Evolutionary conservation across 306 rosid species (phyloP).

Genomic region (Acmispon strigosus): DNA sequence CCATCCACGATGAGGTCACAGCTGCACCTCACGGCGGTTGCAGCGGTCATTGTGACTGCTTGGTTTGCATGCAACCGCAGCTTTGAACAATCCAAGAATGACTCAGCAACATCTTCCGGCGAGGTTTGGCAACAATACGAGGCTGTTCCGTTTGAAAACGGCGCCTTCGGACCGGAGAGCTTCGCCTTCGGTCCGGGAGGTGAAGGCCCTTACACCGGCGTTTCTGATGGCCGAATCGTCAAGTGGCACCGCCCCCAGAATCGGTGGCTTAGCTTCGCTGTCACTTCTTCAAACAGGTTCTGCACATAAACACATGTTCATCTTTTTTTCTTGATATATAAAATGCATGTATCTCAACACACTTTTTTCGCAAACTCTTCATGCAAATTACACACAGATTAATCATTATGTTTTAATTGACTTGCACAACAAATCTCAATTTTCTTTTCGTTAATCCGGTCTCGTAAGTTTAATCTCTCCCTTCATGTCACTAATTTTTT

Average conservation of each 20-base stretch:
- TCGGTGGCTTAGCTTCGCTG: conserved; percentile 54
- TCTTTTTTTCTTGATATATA: neutral
- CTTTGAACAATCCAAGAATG: neutral
- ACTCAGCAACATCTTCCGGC: no score
- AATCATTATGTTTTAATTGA: neutral
- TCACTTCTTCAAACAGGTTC: conserved; percentile 48
- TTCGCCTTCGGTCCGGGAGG: conserved; percentile 52
- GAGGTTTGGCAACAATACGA: conserved; percentile 13
- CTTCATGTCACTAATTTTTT: no score
- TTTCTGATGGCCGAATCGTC: conserved; percentile 65
- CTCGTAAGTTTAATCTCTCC: no score
- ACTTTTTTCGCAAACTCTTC: no score
- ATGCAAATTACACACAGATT: no score
- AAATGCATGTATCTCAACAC: no score
- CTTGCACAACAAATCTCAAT: no score
- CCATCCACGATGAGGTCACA: neutral
- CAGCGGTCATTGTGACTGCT: neutral
- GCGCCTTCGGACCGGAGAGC: conserved; percentile 61
- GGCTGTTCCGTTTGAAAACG: conserved; percentile 26
- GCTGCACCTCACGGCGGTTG: neutral
- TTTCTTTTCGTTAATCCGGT: no score
- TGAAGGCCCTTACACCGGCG: conserved; percentile 67
- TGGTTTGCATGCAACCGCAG: conserved; percentile 7
- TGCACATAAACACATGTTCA: neutral
- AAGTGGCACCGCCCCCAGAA: conserved; percentile 41